Evolutionary conservation across 176 grass and related monocot genomes (phyloP).

Genomic region (Rhynchospora breviuscula): DNA sequence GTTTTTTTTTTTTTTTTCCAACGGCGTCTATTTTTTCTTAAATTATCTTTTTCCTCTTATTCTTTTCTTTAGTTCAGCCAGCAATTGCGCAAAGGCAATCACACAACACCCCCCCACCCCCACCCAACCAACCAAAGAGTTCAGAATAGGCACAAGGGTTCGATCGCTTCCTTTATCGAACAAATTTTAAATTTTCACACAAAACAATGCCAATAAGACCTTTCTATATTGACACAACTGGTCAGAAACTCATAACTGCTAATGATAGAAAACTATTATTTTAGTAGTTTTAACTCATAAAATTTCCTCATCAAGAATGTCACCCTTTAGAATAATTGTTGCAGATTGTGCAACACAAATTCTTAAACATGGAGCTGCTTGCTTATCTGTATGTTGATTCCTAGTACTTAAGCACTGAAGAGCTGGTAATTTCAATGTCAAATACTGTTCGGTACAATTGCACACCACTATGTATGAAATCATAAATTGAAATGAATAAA

Average conservation of each 20-base stretch:
- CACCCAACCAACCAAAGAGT: neutral
- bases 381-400: neutral
- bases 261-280: neutral
- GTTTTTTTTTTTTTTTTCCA: no score
- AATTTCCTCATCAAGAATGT: neutral
- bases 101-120: neutral
- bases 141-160: neutral
- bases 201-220: neutral
- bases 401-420: neutral
- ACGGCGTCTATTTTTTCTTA: no score
- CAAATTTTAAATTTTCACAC: neutral
- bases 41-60: neutral
- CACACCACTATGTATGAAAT: neutral
- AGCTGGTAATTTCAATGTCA: neutral
- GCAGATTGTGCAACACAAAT: neutral
- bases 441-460: neutral
- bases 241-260: neutral
- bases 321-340: neutral
- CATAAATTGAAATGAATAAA: neutral
- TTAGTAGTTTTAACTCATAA: neutral
- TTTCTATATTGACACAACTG: neutral
- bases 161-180: neutral
- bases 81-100: neutral
- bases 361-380: neutral
- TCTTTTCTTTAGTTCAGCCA: slow-evolving; percentile 4